These are phyloP conservation scores for Euphorbia tirucalli DNA, from an alignment of 345 rosid species.

Conservation along the genomic window DNA sequence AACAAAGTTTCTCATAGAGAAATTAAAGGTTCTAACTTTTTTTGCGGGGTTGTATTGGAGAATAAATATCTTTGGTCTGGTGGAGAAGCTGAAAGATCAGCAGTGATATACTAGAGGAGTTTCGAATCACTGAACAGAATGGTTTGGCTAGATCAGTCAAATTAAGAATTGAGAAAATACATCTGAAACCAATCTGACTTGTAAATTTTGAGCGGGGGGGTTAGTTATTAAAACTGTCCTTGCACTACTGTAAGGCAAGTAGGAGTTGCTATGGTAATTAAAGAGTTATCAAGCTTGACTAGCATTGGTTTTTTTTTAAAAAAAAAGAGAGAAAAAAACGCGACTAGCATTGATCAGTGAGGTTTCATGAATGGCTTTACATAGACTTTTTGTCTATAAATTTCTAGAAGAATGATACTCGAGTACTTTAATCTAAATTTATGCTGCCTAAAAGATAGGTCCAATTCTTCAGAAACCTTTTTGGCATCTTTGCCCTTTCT, in stretches of 20 bases:
- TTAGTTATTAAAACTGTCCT: background rate
- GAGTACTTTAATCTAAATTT: background rate
- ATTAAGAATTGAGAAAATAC: background rate
- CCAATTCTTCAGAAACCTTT: background rate
- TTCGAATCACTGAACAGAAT: background rate
- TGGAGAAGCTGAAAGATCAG: background rate
- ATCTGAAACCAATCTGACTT: background rate
- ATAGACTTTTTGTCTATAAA: background rate
- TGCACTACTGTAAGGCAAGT: background rate
- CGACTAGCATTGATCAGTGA: background rate
- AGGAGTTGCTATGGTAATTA: background rate
- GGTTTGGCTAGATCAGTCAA: background rate
- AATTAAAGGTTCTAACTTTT: too few species aligned
- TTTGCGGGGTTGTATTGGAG: too few species aligned
- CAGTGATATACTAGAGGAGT: background rate
- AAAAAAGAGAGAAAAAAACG: too few species aligned
- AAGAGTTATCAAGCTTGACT: background rate
- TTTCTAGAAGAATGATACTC: background rate
- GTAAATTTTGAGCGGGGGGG: background rate
- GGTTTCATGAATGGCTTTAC: background rate
- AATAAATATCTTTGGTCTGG: too few species aligned
- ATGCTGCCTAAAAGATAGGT: background rate
- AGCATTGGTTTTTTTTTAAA: too few species aligned
- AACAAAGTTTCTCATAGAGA: too few species aligned
- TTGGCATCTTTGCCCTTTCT: background rate